These are phyloP conservation scores for Decorospora gaudefroyi DNA, from an alignment of 2,329 filamentous ascomycete genomes.

Conservation along the genomic window DNA sequence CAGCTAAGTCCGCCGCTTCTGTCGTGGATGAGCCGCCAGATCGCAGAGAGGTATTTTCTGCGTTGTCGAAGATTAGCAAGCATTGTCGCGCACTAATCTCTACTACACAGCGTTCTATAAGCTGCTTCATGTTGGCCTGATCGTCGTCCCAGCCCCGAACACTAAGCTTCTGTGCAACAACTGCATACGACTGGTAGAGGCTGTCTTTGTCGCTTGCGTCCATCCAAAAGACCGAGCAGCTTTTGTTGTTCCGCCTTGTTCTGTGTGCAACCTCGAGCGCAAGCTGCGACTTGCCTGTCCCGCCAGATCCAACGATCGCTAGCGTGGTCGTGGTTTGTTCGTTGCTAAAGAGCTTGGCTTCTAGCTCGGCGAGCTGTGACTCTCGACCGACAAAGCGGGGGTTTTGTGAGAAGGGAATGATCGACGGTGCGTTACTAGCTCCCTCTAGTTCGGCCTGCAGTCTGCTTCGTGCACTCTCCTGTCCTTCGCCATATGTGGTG, in stretches of 20 bases:
- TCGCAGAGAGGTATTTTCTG: constrained; percentile 30
- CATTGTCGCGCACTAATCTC: constrained; percentile 5
- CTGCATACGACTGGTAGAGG: constrained; percentile 46
- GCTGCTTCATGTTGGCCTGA: too few relatives aligned
- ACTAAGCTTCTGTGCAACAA: constrained; percentile 32
- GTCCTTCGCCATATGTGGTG: constrained; percentile 25
- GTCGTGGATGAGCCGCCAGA: constrained; percentile 10
- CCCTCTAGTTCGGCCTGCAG: constrained; percentile 17
- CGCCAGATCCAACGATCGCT: constrained; percentile 22
- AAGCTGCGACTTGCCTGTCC: constrained; percentile 29
- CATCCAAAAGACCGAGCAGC: constrained; percentile 54
- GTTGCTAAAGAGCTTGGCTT: constrained; percentile 28
- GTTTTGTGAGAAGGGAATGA: constrained; percentile 36
- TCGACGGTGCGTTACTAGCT: constrained; percentile 19
- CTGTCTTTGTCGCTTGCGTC: constrained; percentile 47
- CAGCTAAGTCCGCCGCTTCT: constrained; percentile 23
- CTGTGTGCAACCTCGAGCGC: constrained; percentile 49
- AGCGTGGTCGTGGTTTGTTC: constrained; percentile 21
- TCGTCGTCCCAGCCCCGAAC: constrained; percentile 27
- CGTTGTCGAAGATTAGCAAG: constrained; percentile 25
- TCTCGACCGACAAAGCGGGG: constrained; percentile 30
- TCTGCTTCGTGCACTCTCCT: constrained; percentile 16
- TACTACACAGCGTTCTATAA: constrained; percentile 21
- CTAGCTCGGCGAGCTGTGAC: constrained; percentile 32
- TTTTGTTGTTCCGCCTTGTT: constrained; percentile 40